Conservation (phyloP, 257 asterid genomes). For the Nicotiana paniculata region DNA sequence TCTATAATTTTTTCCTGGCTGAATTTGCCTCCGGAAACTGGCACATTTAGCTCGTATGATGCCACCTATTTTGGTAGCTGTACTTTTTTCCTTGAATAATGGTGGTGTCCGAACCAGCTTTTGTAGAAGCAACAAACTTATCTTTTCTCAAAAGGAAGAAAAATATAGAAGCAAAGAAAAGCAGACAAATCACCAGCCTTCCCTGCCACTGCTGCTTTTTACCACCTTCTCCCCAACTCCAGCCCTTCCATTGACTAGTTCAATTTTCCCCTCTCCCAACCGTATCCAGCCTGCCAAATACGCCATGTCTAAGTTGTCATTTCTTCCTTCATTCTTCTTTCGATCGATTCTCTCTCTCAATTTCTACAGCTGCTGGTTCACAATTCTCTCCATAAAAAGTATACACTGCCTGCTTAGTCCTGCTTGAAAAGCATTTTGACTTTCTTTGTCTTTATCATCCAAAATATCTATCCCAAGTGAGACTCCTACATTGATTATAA, state of each 20-base stretch:
- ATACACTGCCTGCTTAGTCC: background rate
- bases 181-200: background rate
- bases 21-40: background rate
- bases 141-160: background rate
- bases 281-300: background rate
- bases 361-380: background rate
- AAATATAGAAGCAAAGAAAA: background rate
- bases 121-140: background rate
- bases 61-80: background rate
- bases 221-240: background rate
- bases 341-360: background rate
- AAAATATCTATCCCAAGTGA: background rate
- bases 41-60: background rate
- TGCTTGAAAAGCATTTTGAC: background rate
- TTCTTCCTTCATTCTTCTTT: background rate
- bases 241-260: background rate
- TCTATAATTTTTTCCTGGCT: background rate
- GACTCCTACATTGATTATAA: background rate
- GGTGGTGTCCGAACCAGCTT: background rate
- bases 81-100: background rate
- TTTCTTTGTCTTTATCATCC: background rate
- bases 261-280: background rate
- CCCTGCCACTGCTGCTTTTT: background rate
- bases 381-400: background rate
- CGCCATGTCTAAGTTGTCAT: background rate